Evolutionary conservation across 108 stramenopile genomes (phyloP).

Genomic region (Fragilariopsis cylindrus): DNA sequence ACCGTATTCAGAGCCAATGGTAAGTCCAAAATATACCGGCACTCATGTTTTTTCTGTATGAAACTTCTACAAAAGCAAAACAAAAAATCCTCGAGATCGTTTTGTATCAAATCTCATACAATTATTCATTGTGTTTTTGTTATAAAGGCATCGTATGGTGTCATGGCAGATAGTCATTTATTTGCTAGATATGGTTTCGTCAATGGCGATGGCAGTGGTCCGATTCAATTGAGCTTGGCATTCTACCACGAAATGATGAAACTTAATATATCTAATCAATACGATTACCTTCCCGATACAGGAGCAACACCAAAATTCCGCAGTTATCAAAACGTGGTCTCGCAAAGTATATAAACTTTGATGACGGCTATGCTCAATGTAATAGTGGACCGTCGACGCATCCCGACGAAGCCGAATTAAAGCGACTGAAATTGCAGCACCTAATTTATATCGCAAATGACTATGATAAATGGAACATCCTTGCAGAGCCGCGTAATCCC

Average conservation of each 20-base stretch:
- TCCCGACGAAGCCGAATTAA: constrained; percentile 52
- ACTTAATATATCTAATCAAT: constrained; percentile 50
- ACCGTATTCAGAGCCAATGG: constrained; percentile 51
- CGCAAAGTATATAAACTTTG: constrained; percentile 65
- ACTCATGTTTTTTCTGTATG: no score
- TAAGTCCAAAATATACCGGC: neutral
- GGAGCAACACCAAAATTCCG: constrained; percentile 24
- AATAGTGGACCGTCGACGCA: constrained; percentile 33
- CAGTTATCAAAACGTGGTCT: constrained; percentile 46
- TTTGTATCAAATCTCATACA: constrained; percentile 18
- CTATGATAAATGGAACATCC: constrained; percentile 56
- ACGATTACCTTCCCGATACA: constrained; percentile 47
- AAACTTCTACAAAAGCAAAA: no score
- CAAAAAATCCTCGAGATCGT: constrained; percentile 13
- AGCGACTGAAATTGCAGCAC: constrained; percentile 69
- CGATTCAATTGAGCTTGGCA: constrained; percentile 59
- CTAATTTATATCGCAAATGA: constrained; percentile 60
- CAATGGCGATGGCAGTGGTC: constrained; percentile 78
- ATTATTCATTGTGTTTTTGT: neutral
- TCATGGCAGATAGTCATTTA: constrained; percentile 68
- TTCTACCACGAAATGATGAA: constrained; percentile 37
- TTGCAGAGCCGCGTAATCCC: constrained; percentile 45
- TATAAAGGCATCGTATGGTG: constrained; percentile 51
- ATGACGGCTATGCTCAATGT: constrained; percentile 79
- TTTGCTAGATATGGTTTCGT: constrained; percentile 82